Evolutionary conservation across 83 land plant genomes (phyloP).

Genomic region (Picea abies): DNA sequence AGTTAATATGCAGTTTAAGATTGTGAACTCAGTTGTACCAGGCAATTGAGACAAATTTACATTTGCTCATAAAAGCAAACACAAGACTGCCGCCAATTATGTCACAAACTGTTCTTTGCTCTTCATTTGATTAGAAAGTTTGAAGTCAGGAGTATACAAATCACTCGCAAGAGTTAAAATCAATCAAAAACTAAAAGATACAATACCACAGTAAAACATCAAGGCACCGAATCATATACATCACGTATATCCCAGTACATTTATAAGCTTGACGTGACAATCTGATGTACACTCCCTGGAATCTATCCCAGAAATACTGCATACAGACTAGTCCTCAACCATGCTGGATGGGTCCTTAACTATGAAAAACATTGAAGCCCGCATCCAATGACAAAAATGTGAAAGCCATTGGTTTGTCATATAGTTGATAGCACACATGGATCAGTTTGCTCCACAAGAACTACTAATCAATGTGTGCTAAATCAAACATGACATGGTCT

Average conservation of each 20-base stretch:
- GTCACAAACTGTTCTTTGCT: no score
- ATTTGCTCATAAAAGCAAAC: background rate
- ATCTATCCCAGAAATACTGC: background rate
- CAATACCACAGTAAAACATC: background rate
- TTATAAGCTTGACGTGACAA: background rate
- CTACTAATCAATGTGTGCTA: background rate
- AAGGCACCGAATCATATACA: background rate
- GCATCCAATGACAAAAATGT: background rate
- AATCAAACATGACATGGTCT: constrained; percentile 8
- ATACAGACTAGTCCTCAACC: background rate
- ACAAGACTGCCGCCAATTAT: background rate
- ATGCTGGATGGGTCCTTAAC: background rate
- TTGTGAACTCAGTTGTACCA: background rate
- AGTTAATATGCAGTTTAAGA: background rate
- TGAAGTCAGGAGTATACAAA: background rate
- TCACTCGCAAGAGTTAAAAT: background rate
- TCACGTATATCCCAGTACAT: background rate
- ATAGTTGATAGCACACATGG: background rate
- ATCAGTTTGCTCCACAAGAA: constrained; percentile 4
- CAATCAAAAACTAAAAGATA: background rate
- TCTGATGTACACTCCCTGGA: background rate
- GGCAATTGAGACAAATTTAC: background rate
- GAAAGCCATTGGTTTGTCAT: background rate
- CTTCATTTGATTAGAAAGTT: background rate
- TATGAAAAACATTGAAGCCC: background rate